Conservation (phyloP, 2,329 filamentous ascomycete genomes). For the Dactylonectria estremocensis region DNA sequence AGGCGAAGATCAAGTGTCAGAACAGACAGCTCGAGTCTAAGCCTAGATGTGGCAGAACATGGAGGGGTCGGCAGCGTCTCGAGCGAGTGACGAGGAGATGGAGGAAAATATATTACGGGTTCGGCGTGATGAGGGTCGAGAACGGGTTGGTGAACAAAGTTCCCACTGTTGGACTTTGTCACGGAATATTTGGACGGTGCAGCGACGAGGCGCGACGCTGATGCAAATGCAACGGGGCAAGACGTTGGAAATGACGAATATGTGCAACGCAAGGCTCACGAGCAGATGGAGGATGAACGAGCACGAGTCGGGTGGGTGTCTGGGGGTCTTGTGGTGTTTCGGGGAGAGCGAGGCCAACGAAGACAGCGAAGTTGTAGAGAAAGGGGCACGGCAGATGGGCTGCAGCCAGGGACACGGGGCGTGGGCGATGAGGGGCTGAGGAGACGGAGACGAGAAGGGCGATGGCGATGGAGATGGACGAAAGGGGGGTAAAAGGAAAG, state of each 20-base stretch:
- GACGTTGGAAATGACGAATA: conserved; percentile 47
- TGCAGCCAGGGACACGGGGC: conserved; percentile 40
- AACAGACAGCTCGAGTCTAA: conserved; percentile 51
- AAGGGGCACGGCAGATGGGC: conserved; percentile 52
- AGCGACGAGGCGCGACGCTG: conserved; percentile 44
- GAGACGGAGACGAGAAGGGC: conserved; percentile 47
- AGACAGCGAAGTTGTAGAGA: conserved; percentile 45
- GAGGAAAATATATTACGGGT: conserved; percentile 49
- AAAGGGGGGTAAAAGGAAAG: conserved; percentile 39
- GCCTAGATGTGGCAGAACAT: conserved; percentile 53
- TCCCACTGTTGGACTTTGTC: conserved; percentile 45
- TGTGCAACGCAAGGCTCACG: conserved; percentile 50
- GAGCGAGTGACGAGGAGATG: conserved; percentile 40
- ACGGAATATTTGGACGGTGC: conserved; percentile 46
- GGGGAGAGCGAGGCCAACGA: conserved; percentile 35
- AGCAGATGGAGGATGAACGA: conserved; percentile 41
- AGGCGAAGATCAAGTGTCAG: conserved; percentile 51
- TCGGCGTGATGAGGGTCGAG: conserved; percentile 42
- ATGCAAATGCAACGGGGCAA: conserved; percentile 47
- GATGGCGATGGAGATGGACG: conserved; percentile 48
- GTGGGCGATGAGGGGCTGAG: conserved; percentile 44
- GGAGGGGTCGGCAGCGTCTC: conserved; percentile 44
- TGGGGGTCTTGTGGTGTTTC: conserved; percentile 36
- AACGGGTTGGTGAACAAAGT: conserved; percentile 43
- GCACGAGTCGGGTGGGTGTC: conserved; percentile 39